Base-by-base conservation (phyloP, 805 yeast genomes). In the Saturnispora kantuleensis region DNA sequence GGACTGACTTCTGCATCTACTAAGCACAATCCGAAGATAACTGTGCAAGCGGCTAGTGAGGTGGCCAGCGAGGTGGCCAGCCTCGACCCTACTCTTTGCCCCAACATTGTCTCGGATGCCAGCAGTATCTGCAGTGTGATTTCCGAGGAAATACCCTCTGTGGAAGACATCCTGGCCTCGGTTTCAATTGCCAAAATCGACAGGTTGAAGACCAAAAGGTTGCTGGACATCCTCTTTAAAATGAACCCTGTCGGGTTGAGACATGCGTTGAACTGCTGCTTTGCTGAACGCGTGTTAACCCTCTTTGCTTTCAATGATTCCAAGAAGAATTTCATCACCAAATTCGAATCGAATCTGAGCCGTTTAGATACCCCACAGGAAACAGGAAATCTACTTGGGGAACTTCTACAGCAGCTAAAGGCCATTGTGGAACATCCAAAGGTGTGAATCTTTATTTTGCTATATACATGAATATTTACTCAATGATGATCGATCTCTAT, bases 401-500 rank as follows among this genome's bases (percentile, higher is more conserved):
- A 35, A 35, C n/a, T 18, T 4, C 29, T 35, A 9, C 10, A 17
- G 6, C 13, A 18, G 26, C 16, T 34, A 8, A 15, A 34, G 18
- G 9, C 21, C n/a, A 18, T 18, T 17, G 26, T 35, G 8, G 13
- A 18, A 3, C 13, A 26, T 35, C 26, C 26, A 21, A 21, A 21
- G 26, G 8, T 21, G 26, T 21, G 26, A 21, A 21, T 21, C 26
- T 11, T 11, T 26, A 13, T 37, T 13, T 28, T 38, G 31, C 26
- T 39, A 39, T 34, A 33, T 31, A 33, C 31, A 17, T 10, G 37
- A 21, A 18, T 31, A 10, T 38, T 5, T 17, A 44, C 36, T 45
- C 26, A 8, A 11, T 10, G 10, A 11, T 12, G n/a, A 5, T 5
- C 10, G 26, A 30, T 43, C 48, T 45, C 61, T 54, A 72, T 53